A percentile compares a stretch with the other conserved stretches of the same genome.
phyloP scores from a whole-genome alignment of 495 filamentous ascomycete genomes.

The Terfezia claveryi region DNA sequence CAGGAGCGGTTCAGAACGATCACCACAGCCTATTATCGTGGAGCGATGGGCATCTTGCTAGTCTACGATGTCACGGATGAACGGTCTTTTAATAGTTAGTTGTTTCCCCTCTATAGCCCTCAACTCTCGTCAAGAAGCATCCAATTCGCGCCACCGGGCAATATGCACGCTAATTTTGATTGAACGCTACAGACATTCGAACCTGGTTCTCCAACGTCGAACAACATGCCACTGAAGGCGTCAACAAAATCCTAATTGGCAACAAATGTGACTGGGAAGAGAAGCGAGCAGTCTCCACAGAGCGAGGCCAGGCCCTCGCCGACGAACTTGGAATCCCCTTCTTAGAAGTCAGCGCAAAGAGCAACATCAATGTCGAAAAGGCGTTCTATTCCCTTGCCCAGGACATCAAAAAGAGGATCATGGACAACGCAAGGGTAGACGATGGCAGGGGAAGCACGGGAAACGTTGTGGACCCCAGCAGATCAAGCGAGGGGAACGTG shows the following conservation, averaged over 20 bases:
- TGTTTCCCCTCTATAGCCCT: not conserved
- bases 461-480: conserved; percentile 43
- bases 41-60: conserved; percentile 92
- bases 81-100: conserved; percentile 85
- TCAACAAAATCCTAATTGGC: conserved; percentile 98
- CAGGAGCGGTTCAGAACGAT: conserved; percentile 97
- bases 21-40: conserved; percentile 94
- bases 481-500: conserved; percentile 33
- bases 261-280: conserved; percentile 99
- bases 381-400: conserved; percentile 87
- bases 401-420: conserved; percentile 92
- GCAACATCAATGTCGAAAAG: conserved; percentile 98
- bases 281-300: conserved; percentile 79
- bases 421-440: conserved; percentile 66
- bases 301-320: conserved; percentile 79
- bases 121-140: no score
- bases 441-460: conserved; percentile 39
- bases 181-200: conserved; percentile 51
- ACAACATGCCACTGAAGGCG: conserved; percentile 94
- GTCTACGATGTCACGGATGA: conserved; percentile 98
- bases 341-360: conserved; percentile 93
- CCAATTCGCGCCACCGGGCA: no score
- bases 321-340: conserved; percentile 96
- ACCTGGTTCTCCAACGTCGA: conserved; percentile 99
- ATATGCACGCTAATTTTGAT: not conserved